Base-by-base conservation (phyloP, 179 eudicot species). In the Silene noctiflora region DNA sequence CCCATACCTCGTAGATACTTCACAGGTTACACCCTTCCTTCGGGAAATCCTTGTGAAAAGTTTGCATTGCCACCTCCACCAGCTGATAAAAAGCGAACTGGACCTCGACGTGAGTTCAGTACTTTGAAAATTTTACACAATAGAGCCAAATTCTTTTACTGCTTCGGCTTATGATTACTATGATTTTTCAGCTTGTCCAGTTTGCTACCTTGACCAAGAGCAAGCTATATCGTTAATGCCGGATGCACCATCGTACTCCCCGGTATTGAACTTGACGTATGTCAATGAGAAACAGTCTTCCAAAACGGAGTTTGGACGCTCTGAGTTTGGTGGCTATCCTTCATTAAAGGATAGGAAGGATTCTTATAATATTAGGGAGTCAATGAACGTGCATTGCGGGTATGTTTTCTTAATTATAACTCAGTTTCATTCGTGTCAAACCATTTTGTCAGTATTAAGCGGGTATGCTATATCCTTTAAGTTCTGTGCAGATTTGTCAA, bases 341-440 rank as follows among this genome's bases (percentile, higher is more conserved):
- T 87, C 99, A 73, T 78, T 96, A 53, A 74, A 72, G 79, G 97
- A 93, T 83, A 93, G 99, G 84, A 82, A 74, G 77, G 96, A 93
- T 81, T 96, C 97, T 7, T 91, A 88, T 77, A 85, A 96, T 81
- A 79, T 93, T 72, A 87, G 88, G 80, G 98, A 93, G 78, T 89
- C 97, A 14, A 93, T 96, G 99, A 85, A 77, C 78, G 92, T 96
- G 81, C 97, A 90, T 59, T 96, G 99, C 76, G 99, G 99, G 99
- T 96, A 91, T 67, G 88, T 61, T 80, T 33, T 70, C 33, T 72
- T 55, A 4, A 5, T 44, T 25, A 25, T 25, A 0, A 25, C 27
- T 25, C 48, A 44, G 24, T 24, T 44, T 72, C 0, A 19, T 51
- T 71, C 24, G 6, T 58, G 63, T 16, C 39, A 42, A 22, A 70